phyloP scores from a whole-genome alignment of 352 stramenopile species.

The Globisporangium polare region DNA sequence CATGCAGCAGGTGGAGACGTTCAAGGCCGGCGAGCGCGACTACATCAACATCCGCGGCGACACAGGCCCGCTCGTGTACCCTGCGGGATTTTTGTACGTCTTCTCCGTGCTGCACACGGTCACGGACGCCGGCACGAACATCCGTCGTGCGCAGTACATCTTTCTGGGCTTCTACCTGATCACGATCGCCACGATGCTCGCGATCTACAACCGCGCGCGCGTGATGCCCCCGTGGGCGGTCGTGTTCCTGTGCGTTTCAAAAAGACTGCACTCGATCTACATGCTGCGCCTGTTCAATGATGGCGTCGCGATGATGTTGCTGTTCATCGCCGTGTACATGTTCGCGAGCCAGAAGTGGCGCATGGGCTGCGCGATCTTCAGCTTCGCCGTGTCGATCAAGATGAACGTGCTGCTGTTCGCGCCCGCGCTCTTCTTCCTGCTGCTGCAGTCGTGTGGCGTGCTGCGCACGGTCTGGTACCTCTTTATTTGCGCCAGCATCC shows the following conservation, averaged over 20 bases:
- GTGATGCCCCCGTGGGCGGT: slow-evolving; percentile 86
- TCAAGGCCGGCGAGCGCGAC: slow-evolving; percentile 92
- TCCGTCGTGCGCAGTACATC: slow-evolving; percentile 90
- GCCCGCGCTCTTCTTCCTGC: slow-evolving; percentile 93
- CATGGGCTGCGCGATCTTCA: slow-evolving; percentile 93
- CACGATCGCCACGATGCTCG: slow-evolving; percentile 84
- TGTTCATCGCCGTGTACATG: slow-evolving; percentile 92
- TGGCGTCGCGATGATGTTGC: slow-evolving; percentile 93
- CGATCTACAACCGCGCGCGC: slow-evolving; percentile 82
- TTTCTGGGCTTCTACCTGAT: slow-evolving; percentile 95
- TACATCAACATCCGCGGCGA: slow-evolving; percentile 95
- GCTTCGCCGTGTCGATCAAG: slow-evolving; percentile 96
- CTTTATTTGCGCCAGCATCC: slow-evolving; percentile 89
- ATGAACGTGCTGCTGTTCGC: slow-evolving; percentile 99
- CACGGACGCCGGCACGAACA: slow-evolving; percentile 83
- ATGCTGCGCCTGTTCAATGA: slow-evolving; percentile 99
- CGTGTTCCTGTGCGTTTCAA: slow-evolving; percentile 91
- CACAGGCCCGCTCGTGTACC: slow-evolving; percentile 98
- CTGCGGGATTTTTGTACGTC: slow-evolving; percentile 97
- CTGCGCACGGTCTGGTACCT: slow-evolving; percentile 83
- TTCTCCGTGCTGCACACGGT: slow-evolving; percentile 93
- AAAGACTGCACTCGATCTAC: slow-evolving; percentile 98
- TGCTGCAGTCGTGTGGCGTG: slow-evolving; percentile 90
- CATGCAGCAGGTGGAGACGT: slow-evolving; percentile 96
- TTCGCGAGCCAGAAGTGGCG: slow-evolving; percentile 82